A percentile compares a stretch with the other conserved stretches of the same genome.
Evolutionary conservation across 2,329 filamentous ascomycete species (phyloP).

Genomic region (Passalora sequoiae): DNA sequence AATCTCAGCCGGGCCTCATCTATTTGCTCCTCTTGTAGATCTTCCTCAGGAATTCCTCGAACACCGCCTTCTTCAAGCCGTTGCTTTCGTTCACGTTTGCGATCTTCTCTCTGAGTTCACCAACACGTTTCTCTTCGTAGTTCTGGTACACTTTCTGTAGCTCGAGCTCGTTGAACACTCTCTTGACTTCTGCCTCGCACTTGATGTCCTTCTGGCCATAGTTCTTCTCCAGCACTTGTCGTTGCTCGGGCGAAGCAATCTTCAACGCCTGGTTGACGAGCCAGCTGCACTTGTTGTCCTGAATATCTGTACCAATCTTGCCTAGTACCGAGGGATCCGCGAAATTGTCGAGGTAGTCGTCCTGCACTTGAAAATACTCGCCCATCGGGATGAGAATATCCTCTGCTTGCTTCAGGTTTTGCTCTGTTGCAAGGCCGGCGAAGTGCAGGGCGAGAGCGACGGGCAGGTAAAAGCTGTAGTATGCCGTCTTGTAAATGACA

Average conservation of each 20-base stretch:
- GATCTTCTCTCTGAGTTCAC: conserved; percentile 72
- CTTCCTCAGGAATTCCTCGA: conserved; percentile 86
- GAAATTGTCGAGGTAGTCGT: conserved; percentile 98
- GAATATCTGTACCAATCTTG: conserved; percentile 98
- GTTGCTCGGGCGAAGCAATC: conserved; percentile 76
- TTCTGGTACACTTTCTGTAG: conserved; percentile 78
- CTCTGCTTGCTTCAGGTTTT: conserved; percentile 84
- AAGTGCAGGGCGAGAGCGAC: conserved; percentile 86
- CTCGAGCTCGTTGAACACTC: conserved; percentile 78
- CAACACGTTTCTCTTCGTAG: conserved; percentile 82
- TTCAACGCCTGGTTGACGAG: conserved; percentile 89
- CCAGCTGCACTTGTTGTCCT: conserved; percentile 99
- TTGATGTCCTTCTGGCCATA: conserved; percentile 86
- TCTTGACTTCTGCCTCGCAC: conserved; percentile 81
- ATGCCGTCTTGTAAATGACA: conserved; percentile 98
- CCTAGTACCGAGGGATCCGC: conserved; percentile 87
- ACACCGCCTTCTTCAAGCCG: conserved; percentile 84
- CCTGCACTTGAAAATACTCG: conserved; percentile 98
- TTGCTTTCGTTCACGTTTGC: conserved; percentile 74
- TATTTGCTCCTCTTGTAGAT: conserved; percentile 99
- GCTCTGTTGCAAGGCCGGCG: conserved; percentile 74
- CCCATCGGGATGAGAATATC: conserved; percentile 94
- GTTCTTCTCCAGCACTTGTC: conserved; percentile 80
- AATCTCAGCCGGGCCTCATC: too few species aligned
- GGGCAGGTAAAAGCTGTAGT: conserved; percentile 98